Base-by-base conservation (phyloP, 371 early-diverging fungal species). In the Catenaria anguillulae region DNA sequence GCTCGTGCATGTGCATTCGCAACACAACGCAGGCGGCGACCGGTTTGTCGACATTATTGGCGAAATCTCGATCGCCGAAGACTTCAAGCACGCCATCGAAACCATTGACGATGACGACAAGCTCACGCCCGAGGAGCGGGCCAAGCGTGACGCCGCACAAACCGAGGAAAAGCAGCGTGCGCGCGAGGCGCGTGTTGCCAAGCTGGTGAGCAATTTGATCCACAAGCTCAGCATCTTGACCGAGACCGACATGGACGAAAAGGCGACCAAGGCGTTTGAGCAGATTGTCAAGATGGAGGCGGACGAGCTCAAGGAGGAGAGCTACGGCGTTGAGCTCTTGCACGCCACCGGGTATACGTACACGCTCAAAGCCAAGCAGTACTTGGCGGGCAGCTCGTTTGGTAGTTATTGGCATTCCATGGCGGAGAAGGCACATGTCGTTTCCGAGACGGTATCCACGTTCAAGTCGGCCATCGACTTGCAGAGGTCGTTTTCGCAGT, bases 31-130 rank as follows among this genome's bases (percentile, higher is more conserved):
- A 40, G 40, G 93, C 60, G 94, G 94, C 33, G 94, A 92, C 68
- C 82, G 84, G 60, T 97, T 97, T 75, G 82, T 82, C 23, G 87
- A 89, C 71, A 84, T 93, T 66, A 93, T 97, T 73, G 97, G 97
- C 31, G 95, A 94, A 68, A 90, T 97, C 40, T 88, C 88, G n/a
- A 90, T 97, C 61, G 91, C 90, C 33, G 75, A 80, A 55, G 93
- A 93, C 64, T 87, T 97, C 75, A 79, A 81, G 56, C 86, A 89
- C 46, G 89, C 88, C 35, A 71, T 89, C 64, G 73, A 76, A 55
- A 74, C 80, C 58, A 69, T 74, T 2, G 80, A 76, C 61, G 78
- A 73, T 15, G 81, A 79, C 19, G 77, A 78, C 35, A 72, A 68
- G 19, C 15, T 8, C 12, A 67, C 37, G 61, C 60, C 46, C 55